These are phyloP conservation scores for Lichtheimia ramosa DNA, from an alignment of 371 early-diverging fungal species.

Conservation along the genomic window DNA sequence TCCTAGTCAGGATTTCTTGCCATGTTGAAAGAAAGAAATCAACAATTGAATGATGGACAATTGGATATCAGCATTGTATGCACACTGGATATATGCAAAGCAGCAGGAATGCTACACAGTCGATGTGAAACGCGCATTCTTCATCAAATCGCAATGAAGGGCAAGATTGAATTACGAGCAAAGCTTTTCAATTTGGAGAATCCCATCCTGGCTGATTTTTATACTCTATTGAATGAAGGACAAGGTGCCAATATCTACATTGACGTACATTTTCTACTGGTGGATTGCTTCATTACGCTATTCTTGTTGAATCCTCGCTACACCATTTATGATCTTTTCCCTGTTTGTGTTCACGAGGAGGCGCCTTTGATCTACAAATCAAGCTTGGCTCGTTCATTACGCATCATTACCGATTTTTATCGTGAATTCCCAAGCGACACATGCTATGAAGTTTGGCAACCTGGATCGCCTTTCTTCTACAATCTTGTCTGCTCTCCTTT, in stretches of 20 bases:
- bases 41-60: constrained; percentile 46
- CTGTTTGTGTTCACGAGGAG: not conserved
- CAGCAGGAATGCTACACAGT: constrained; percentile 54
- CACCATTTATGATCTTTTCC: not conserved
- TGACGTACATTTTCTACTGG: not conserved
- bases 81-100: constrained; percentile 74
- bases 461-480: not conserved
- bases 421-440: no score
- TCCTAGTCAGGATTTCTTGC: not conserved
- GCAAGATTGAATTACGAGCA: not conserved
- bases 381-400: not conserved
- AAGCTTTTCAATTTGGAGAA: not conserved
- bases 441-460: not conserved
- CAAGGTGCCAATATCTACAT: not conserved
- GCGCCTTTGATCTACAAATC: not conserved
- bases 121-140: not conserved
- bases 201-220: not conserved
- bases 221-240: not conserved
- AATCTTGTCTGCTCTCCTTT: not conserved
- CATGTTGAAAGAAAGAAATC: constrained; percentile 23
- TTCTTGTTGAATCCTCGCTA: constrained; percentile 2
- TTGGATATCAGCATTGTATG: constrained; percentile 71
- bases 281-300: not conserved
- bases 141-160: not conserved
- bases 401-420: not conserved